These are phyloP conservation scores for Entoloma clypeatum DNA, from an alignment of 1,284 basidiomycete genomes.

Conservation along the genomic window DNA sequence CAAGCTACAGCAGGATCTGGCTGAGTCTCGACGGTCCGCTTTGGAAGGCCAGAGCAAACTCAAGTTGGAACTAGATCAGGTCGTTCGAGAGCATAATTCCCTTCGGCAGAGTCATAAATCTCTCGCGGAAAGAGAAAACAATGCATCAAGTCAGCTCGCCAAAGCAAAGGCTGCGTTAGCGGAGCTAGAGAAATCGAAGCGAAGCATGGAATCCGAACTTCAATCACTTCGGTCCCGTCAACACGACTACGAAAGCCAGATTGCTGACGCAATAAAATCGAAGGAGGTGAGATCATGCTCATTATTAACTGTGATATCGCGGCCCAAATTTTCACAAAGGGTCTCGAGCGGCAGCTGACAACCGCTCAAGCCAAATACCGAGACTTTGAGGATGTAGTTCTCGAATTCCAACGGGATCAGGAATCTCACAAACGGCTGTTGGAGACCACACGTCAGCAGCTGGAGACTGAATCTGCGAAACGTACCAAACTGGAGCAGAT, in stretches of 20 bases:
- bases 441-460: slow-evolving; percentile 62
- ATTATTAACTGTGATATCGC: slow-evolving; percentile 4
- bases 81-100: slow-evolving; percentile 52
- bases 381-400: slow-evolving; percentile 83
- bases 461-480: slow-evolving; percentile 67
- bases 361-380: slow-evolving; percentile 74
- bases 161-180: slow-evolving; percentile 52
- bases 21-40: slow-evolving; percentile 51
- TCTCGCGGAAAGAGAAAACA: slow-evolving; percentile 56
- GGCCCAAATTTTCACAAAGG: slow-evolving; percentile 36
- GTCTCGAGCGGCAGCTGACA: slow-evolving; percentile 72
- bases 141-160: slow-evolving; percentile 48
- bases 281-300: slow-evolving; percentile 60
- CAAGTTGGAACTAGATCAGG: slow-evolving; percentile 63
- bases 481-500: slow-evolving; percentile 72
- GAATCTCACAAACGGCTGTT: slow-evolving; percentile 70
- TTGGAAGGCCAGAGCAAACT: slow-evolving; percentile 65
- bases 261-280: slow-evolving; percentile 57
- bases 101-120: slow-evolving; percentile 60
- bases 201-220: slow-evolving; percentile 73
- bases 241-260: slow-evolving; percentile 63
- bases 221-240: slow-evolving; percentile 69
- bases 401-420: slow-evolving; percentile 82
- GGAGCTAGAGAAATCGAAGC: slow-evolving; percentile 69
- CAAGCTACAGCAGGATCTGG: slow-evolving; percentile 58